Evolutionary conservation across 2,329 filamentous ascomycete genomes (phyloP).

Genomic region (Emmonsiellopsis sp.): DNA sequence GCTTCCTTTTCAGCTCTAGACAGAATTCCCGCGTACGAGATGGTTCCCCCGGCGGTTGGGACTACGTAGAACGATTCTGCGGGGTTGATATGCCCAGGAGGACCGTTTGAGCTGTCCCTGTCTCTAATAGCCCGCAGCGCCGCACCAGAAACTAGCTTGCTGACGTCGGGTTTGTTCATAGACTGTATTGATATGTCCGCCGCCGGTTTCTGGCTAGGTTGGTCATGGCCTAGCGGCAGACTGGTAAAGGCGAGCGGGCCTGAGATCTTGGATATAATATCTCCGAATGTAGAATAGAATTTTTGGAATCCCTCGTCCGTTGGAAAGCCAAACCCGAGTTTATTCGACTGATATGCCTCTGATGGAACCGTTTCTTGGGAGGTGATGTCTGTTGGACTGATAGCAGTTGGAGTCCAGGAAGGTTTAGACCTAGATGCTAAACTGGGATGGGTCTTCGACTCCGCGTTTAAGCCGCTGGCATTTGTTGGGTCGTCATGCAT

Average conservation of each 20-base stretch:
- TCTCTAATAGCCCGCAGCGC: slow-evolving; percentile 70
- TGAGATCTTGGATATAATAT: slow-evolving; percentile 76
- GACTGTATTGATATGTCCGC: slow-evolving; percentile 29
- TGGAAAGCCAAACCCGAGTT: slow-evolving; percentile 12
- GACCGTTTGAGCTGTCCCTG: slow-evolving; percentile 49
- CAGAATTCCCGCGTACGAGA: slow-evolving; percentile 86
- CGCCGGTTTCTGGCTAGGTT: slow-evolving; percentile 27
- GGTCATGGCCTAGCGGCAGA: slow-evolving; percentile 59
- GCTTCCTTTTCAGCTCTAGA: slow-evolving; percentile 40
- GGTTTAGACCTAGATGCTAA: slow-evolving; percentile 20
- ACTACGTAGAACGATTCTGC: slow-evolving; percentile 85
- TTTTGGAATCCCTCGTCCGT: slow-evolving; percentile 72
- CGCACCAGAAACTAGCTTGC: slow-evolving; percentile 74
- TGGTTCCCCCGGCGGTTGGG: slow-evolving; percentile 79
- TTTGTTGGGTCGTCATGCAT: slow-evolving; percentile 21
- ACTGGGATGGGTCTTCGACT: slow-evolving; percentile 6
- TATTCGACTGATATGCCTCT: slow-evolving; percentile 19
- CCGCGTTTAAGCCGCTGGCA: slow-evolving; percentile 12
- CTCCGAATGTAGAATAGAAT: slow-evolving; percentile 89
- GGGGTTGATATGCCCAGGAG: slow-evolving; percentile 41
- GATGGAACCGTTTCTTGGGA: slow-evolving; percentile 24
- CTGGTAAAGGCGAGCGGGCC: slow-evolving; percentile 89
- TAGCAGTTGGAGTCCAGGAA: slow-evolving; percentile 25
- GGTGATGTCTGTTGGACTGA: slow-evolving; percentile 25
- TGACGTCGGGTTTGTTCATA: slow-evolving; percentile 60